Evolutionary conservation across 768 basidiomycete species (phyloP).

Genomic region (Nidula microcarpa): DNA sequence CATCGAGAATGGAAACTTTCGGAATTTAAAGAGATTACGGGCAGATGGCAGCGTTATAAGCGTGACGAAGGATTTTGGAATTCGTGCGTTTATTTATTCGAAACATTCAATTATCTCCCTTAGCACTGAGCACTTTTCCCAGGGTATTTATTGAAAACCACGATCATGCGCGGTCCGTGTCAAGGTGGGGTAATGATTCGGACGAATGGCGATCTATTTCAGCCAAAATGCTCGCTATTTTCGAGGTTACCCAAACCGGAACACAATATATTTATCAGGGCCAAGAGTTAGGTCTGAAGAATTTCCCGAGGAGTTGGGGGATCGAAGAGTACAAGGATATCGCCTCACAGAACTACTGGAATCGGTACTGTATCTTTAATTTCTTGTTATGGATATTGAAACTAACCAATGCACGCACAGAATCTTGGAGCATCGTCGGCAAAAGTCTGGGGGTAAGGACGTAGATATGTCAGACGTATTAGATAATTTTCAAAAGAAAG

Average conservation of each 20-base stretch:
- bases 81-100: constrained; percentile 33
- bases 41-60: constrained; percentile 57
- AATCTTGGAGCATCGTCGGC: constrained; percentile 32
- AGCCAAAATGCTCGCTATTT: constrained; percentile 61
- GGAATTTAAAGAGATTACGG: constrained; percentile 45
- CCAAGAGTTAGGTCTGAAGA: constrained; percentile 67
- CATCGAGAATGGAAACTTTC: constrained; percentile 46
- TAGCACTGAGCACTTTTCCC: not conserved
- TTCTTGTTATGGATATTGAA: not conserved
- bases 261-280: constrained; percentile 77
- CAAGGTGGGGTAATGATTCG: constrained; percentile 64
- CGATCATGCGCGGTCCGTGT: constrained; percentile 61
- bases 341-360: constrained; percentile 57
- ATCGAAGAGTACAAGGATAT: constrained; percentile 75
- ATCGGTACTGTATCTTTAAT: constrained; percentile 32
- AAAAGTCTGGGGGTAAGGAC: constrained; percentile 27
- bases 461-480: constrained; percentile 63
- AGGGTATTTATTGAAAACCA: constrained; percentile 73
- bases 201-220: constrained; percentile 52
- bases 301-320: constrained; percentile 60
- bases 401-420: constrained; percentile 16
- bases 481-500: constrained; percentile 54
- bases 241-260: constrained; percentile 60
- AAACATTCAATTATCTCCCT: constrained; percentile 7
- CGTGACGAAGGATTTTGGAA: constrained; percentile 67